These are phyloP conservation scores for Penstemon newberryi DNA, from an alignment of 257 asterid species.

Conservation along the genomic window DNA sequence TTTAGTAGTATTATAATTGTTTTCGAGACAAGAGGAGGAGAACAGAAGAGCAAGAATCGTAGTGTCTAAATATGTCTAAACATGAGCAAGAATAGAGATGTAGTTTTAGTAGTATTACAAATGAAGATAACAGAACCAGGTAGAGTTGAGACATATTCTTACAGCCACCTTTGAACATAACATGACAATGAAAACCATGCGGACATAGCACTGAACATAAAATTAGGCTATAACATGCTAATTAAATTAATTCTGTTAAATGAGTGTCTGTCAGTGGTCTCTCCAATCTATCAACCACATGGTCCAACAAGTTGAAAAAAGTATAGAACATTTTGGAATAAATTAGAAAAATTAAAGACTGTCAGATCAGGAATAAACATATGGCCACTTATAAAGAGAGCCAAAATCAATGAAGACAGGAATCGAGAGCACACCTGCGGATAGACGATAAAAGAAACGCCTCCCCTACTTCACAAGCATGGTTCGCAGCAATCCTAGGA, in stretches of 20 bases:
- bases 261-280: constrained; percentile 30
- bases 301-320: not conserved
- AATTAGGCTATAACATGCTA: no score
- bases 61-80: no score
- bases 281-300: constrained; percentile 28
- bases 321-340: not conserved
- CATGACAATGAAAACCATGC: no score
- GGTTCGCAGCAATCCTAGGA: constrained; percentile 65
- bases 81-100: no score
- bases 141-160: not conserved
- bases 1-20: not conserved
- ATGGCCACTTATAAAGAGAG: not conserved
- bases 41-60: not conserved
- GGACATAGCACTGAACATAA: no score
- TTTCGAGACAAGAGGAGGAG: not conserved
- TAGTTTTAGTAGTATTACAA: no score
- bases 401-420: not conserved
- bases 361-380: constrained; percentile 1
- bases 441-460: constrained; percentile 78
- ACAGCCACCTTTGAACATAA: not conserved
- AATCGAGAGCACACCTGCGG: constrained; percentile 56
- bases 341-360: not conserved
- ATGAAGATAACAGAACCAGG: not conserved
- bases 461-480: constrained; percentile 78
- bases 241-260: no score